phyloP scores from a whole-genome alignment of 129 eudicot genomes.

The Flaveria sonorensis region DNA sequence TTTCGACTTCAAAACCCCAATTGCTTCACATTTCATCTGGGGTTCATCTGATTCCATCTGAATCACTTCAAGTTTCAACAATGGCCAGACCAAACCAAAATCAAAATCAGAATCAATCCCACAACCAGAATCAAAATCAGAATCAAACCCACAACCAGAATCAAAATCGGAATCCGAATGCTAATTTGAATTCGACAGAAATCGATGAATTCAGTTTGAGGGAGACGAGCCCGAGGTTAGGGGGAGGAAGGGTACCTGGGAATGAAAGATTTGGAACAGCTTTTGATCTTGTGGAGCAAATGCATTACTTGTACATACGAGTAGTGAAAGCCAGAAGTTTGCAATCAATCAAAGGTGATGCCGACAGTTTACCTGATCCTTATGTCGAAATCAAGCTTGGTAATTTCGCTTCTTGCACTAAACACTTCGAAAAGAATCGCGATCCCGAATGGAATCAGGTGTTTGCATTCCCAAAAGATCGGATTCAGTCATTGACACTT shows the following conservation, averaged over 20 bases:
- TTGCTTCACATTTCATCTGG: background rate
- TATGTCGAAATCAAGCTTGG: conserved; percentile 39
- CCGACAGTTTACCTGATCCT: conserved; percentile 17
- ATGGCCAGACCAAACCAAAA: conserved; percentile 33
- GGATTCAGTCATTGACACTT: conserved; percentile 31
- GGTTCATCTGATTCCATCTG: background rate
- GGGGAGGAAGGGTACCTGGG: conserved; percentile 43
- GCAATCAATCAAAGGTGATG: conserved; percentile 25
- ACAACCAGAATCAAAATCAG: conserved; percentile 19
- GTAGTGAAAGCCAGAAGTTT: conserved; percentile 35
- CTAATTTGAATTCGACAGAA: background rate
- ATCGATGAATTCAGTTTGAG: conserved; percentile 33
- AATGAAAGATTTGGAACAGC: conserved; percentile 41
- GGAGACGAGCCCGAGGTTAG: conserved; percentile 40
- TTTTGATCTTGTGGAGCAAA: conserved; percentile 44
- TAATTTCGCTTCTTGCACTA: conserved; percentile 25
- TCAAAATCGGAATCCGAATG: conserved; percentile 14
- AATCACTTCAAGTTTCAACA: conserved; percentile 13
- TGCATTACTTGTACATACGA: conserved; percentile 38
- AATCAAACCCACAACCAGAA: conserved; percentile 17
- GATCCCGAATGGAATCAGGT: conserved; percentile 41
- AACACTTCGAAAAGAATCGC: conserved; percentile 29
- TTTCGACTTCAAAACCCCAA: background rate
- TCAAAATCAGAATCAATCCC: conserved; percentile 10
- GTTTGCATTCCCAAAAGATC: conserved; percentile 34